phyloP scores from a whole-genome alignment of 2,329 filamentous ascomycete genomes.

The Ophiocordyceps unilateralis region DNA sequence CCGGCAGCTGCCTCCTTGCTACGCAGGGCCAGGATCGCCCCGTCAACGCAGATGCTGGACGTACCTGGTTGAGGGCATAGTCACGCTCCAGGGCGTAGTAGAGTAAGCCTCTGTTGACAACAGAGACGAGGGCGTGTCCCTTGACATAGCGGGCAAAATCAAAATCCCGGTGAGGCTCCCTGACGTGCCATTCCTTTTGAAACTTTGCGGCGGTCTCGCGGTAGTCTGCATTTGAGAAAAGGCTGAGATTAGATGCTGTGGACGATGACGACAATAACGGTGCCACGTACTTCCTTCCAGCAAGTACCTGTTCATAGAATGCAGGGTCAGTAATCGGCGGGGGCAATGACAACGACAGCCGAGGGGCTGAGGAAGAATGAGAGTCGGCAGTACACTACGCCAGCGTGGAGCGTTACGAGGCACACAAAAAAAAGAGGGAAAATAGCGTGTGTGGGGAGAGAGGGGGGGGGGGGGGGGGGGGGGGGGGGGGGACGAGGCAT shows the following conservation, averaged over 20 bases:
- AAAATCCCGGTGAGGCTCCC: conserved; percentile 43
- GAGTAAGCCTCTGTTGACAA: conserved; percentile 45
- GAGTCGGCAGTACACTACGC: not conserved
- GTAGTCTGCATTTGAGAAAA: conserved; percentile 41
- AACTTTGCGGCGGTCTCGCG: conserved; percentile 50
- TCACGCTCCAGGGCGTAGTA: conserved; percentile 43
- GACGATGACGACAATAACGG: not conserved
- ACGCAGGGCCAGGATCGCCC: too few relatives aligned
- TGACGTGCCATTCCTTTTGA: conserved; percentile 50
- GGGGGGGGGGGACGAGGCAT: not conserved
- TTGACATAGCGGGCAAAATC: conserved; percentile 48
- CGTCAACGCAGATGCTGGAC: conserved; percentile 2
- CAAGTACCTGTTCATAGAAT: conserved; percentile 29
- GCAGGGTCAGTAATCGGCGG: not conserved
- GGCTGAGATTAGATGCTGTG: not conserved
- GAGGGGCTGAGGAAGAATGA: not conserved
- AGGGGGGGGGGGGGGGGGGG: too few relatives aligned
- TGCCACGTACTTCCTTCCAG: conserved; percentile 43
- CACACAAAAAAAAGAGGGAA: not conserved
- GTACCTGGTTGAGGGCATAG: conserved; percentile 32
- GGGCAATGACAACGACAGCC: not conserved
- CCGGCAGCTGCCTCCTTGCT: too few relatives aligned
- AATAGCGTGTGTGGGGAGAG: not conserved
- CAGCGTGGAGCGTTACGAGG: not conserved
- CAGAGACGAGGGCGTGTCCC: conserved; percentile 43